These are phyloP conservation scores for Ceratocystis variospora DNA, from an alignment of 2,329 filamentous ascomycete genomes.

Conservation along the genomic window DNA sequence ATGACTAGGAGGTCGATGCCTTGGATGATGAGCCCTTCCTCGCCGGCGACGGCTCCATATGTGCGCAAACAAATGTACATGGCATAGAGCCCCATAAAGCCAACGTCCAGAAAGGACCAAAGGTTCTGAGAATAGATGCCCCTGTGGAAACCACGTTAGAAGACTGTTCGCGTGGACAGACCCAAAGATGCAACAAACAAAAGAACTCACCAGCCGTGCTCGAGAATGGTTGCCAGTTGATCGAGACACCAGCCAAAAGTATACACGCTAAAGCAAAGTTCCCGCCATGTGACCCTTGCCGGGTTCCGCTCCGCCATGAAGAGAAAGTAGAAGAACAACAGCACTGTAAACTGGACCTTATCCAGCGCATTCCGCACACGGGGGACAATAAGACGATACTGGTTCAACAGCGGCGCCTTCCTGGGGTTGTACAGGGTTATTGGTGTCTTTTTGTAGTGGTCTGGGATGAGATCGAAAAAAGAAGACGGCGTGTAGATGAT, in stretches of 20 bases:
- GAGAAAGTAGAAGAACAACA: constrained; percentile 54
- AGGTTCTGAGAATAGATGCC: constrained; percentile 76
- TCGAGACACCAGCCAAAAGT: constrained; percentile 67
- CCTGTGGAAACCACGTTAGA: constrained; percentile 30
- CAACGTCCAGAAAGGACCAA: constrained; percentile 76
- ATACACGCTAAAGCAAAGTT: constrained; percentile 58
- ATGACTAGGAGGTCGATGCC: constrained; percentile 65
- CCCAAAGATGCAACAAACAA: neutral
- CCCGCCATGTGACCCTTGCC: constrained; percentile 40
- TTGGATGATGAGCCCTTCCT: constrained; percentile 42
- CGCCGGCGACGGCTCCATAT: constrained; percentile 42
- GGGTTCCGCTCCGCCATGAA: constrained; percentile 58
- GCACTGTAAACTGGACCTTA: constrained; percentile 55
- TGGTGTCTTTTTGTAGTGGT: constrained; percentile 72
- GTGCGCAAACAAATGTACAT: constrained; percentile 55
- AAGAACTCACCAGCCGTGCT: constrained; percentile 47
- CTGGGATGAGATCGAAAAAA: constrained; percentile 71
- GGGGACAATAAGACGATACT: constrained; percentile 73
- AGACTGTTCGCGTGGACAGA: neutral
- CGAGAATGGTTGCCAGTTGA: constrained; percentile 61
- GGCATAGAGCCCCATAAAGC: constrained; percentile 58
- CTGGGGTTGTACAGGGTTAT: constrained; percentile 70
- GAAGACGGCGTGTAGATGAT: constrained; percentile 71
- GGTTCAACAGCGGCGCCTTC: constrained; percentile 62
- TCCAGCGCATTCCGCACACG: constrained; percentile 65